A percentile compares a stretch with the other conserved stretches of the same genome.
These are phyloP conservation scores for Malassezia japonica DNA, from an alignment of 1,284 basidiomycete species.

Conservation along the genomic window DNA sequence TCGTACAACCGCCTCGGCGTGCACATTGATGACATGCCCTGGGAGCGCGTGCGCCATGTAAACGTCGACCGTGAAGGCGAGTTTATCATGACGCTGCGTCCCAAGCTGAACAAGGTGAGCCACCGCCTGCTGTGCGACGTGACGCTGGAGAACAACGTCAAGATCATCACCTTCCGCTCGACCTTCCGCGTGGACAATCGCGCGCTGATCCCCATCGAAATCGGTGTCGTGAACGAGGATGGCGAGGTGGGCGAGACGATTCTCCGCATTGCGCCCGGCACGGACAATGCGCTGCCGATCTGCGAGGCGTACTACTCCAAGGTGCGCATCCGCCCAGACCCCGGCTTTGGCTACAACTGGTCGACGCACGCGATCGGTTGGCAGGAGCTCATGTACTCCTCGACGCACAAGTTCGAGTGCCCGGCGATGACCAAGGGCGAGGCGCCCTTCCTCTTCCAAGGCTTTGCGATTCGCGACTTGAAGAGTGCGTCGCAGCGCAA, in stretches of 20 bases:
- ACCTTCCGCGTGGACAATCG: conserved; percentile 86
- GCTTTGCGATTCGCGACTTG: conserved; percentile 72
- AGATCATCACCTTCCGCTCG: conserved; percentile 86
- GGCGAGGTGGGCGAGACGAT: conserved; percentile 72
- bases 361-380: conserved; percentile 71
- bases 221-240: conserved; percentile 75
- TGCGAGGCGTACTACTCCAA: conserved; percentile 76
- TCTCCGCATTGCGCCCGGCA: conserved; percentile 82
- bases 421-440: conserved; percentile 71
- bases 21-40: conserved; percentile 73
- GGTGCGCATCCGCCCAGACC: conserved; percentile 81
- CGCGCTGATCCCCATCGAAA: conserved; percentile 83
- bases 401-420: conserved; percentile 73
- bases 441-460: conserved; percentile 90
- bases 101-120: conserved; percentile 64
- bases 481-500: conserved; percentile 54
- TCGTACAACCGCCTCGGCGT: conserved; percentile 36
- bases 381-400: conserved; percentile 71
- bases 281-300: conserved; percentile 80
- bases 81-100: conserved; percentile 74
- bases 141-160: conserved; percentile 82
- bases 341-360: conserved; percentile 92
- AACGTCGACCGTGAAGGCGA: conserved; percentile 92
- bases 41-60: conserved; percentile 81
- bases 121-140: conserved; percentile 84